These are phyloP conservation scores for Colletotrichum tofieldiae DNA, from an alignment of 2,329 filamentous ascomycete species.

Conservation along the genomic window DNA sequence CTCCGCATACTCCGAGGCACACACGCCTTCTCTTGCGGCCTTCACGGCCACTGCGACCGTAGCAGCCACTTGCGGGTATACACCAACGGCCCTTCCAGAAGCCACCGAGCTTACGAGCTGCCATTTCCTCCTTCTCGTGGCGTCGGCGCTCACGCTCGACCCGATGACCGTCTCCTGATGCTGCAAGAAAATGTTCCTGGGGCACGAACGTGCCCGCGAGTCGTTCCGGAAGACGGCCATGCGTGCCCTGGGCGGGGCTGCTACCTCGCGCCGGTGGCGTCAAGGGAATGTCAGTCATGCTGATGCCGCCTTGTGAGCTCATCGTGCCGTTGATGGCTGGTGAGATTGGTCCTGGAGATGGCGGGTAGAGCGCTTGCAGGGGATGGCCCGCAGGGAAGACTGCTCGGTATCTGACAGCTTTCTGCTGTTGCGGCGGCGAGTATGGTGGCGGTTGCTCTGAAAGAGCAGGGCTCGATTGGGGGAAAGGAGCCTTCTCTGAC, in stretches of 20 bases:
- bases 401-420: constrained; percentile 68
- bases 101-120: constrained; percentile 70
- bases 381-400: constrained; percentile 71
- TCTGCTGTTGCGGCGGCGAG: constrained; percentile 61
- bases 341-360: constrained; percentile 74
- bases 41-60: constrained; percentile 74
- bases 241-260: constrained; percentile 35
- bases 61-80: constrained; percentile 75
- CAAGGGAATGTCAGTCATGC: constrained; percentile 72
- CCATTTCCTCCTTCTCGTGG: constrained; percentile 77
- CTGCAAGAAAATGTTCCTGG: constrained; percentile 60
- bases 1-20: constrained; percentile 67
- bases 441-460: constrained; percentile 70
- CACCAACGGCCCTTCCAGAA: constrained; percentile 78
- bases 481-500: constrained; percentile 32
- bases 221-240: constrained; percentile 58
- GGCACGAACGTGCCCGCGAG: constrained; percentile 63
- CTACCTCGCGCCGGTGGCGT: constrained; percentile 57
- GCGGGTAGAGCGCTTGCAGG: constrained; percentile 63
- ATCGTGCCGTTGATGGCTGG: constrained; percentile 75
- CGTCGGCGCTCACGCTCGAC: constrained; percentile 68
- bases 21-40: constrained; percentile 75
- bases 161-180: constrained; percentile 59
- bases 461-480: constrained; percentile 41
- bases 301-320: constrained; percentile 73